A percentile compares a stretch with the other conserved stretches of the same genome.
phyloP scores from a whole-genome alignment of 306 rosid species.

The Cucumis hystrix region DNA sequence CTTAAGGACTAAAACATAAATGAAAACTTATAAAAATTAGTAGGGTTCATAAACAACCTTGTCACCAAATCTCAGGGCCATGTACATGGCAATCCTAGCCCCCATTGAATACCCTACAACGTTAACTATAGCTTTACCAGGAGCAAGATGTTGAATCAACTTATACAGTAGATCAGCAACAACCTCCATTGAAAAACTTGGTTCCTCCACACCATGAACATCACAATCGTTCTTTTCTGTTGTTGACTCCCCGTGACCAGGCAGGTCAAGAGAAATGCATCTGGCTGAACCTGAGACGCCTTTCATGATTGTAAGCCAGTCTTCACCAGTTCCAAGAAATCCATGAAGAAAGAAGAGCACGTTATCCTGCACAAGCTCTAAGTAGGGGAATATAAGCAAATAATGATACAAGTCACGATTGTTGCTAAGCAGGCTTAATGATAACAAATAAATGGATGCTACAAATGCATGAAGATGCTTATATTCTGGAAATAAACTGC shows the following conservation, averaged over 20 bases:
- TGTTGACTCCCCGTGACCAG: slow-evolving; percentile 72
- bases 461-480: not conserved
- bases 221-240: slow-evolving; percentile 18
- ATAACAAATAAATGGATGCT: not conserved
- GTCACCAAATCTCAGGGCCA: slow-evolving; percentile 58
- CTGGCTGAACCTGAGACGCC: slow-evolving; percentile 61
- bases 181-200: slow-evolving; percentile 45
- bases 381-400: slow-evolving; percentile 18
- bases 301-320: slow-evolving; percentile 79
- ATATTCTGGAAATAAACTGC: not conserved
- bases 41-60: slow-evolving; percentile 31
- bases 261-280: slow-evolving; percentile 87
- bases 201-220: slow-evolving; percentile 15
- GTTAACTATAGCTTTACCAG: slow-evolving; percentile 55
- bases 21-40: not conserved
- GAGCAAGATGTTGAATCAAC: slow-evolving; percentile 37
- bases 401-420: slow-evolving; percentile 4
- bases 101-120: slow-evolving; percentile 93
- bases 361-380: slow-evolving; percentile 52
- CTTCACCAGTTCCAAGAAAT: slow-evolving; percentile 86
- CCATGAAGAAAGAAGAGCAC: slow-evolving; percentile 78
- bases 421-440: not conserved
- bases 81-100: slow-evolving; percentile 68
- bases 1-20: slow-evolving; percentile 5
- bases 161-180: slow-evolving; percentile 37